Evolutionary conservation across 2,329 filamentous ascomycete species (phyloP), one percentile per base, ranked within the genome.

Genomic region (Scorias spongiosa): DNA sequence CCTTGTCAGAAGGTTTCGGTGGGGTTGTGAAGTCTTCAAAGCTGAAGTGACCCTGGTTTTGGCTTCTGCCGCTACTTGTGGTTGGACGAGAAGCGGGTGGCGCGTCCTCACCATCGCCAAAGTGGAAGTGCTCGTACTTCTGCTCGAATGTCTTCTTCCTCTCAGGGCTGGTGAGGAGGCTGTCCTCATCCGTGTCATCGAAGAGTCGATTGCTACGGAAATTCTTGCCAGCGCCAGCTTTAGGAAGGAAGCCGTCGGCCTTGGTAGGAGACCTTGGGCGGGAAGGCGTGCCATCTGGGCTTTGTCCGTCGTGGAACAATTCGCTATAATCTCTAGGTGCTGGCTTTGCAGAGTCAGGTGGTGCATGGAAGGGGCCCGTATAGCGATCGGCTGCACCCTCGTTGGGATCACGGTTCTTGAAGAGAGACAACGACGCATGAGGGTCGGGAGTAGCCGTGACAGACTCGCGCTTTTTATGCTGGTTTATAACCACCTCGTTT

Each of bases 11-110:
- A 40, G 76, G 69, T 70, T 93, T 94, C 51, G 81, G 74, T 0
- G 89, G 89, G 0, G 88, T 94, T 12, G 69, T 68, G 55, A 93
- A 93, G 64, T 94, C 87, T 48, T 85, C 77, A 62, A 96, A 96
- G 41, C 78, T 78, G 87, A 89, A 95, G 49, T 84, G 80, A 50
- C 78, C 78, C 11, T 36, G 11, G 46, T 72, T 68, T 58, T 85
- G 80, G 66, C 44, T 84, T 49, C 51, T 44, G 54, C 48, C 43
- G 45, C 46, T 9, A 48, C 39, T 71, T 73, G 43, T 71, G 62
- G 15, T 70, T 60, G 17, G 64, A 57, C 56, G 54, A 12, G 14
- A 18, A 40, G 38, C 3, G 2, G 38, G 11, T 40, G 38, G 38
- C 5, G 38, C 11, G 12, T 40, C 38, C 17, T 40, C 20, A 10